Conservation (phyloP, 2,329 filamentous ascomycete species). For the Clonostachys rhizophaga region DNA sequence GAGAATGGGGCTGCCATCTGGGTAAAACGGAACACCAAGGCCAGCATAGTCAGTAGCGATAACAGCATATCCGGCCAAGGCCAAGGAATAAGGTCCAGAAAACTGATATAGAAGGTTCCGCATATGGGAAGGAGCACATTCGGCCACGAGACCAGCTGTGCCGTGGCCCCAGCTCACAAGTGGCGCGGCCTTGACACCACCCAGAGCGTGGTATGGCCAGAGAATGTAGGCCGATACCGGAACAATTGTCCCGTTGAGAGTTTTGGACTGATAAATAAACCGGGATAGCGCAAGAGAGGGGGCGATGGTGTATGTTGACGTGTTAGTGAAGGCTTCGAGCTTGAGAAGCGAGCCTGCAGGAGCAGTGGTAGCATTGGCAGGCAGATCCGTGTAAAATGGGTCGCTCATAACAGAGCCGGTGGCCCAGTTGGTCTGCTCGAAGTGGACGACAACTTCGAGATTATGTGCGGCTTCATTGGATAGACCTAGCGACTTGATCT, state of each 20-base stretch:
- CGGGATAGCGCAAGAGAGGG: conserved; percentile 37
- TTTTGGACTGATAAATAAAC: conserved; percentile 39
- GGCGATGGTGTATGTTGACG: conserved; percentile 29
- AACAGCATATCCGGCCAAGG: conserved; percentile 34
- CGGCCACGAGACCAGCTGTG: conserved; percentile 30
- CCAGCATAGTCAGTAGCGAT: conserved; percentile 39
- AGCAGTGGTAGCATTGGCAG: conserved; percentile 7
- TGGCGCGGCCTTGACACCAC: conserved; percentile 10
- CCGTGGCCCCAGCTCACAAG: conserved; percentile 38
- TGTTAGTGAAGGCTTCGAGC: conserved; percentile 30
- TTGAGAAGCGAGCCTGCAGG: conserved; percentile 30
- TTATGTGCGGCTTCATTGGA: conserved; percentile 6
- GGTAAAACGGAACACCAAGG: conserved; percentile 27
- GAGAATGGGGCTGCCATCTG: conserved; percentile 23
- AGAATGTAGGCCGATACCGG: conserved; percentile 44
- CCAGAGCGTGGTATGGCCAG: conserved; percentile 31
- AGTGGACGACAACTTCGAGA: conserved; percentile 9
- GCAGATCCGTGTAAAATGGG: conserved; percentile 29
- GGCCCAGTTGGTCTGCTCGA: conserved; percentile 14
- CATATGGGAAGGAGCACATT: conserved; percentile 31
- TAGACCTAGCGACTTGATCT: conserved; percentile 14
- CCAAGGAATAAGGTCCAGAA: conserved; percentile 29
- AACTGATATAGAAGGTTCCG: conserved; percentile 34
- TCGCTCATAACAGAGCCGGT: conserved; percentile 22
- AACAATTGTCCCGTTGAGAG: conserved; percentile 35